Percentiles rank a stretch among this genome's conserved stretches.
phyloP scores from a whole-genome alignment of 208 protist species.

The Leishmania turanica region DNA sequence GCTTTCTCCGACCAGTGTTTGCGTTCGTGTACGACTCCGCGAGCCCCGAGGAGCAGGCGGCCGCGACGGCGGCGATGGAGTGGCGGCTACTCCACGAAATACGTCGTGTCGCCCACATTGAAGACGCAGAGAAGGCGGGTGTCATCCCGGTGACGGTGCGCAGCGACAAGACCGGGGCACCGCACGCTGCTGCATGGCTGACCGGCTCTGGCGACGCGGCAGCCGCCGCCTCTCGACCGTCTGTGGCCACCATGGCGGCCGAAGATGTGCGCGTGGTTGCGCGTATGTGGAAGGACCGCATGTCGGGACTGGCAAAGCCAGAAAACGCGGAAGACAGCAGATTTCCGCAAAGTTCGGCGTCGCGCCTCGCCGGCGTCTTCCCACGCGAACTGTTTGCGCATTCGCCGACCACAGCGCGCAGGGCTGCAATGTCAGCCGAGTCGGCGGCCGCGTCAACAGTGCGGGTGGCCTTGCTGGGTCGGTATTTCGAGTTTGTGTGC shows the following conservation, averaged over 20 bases:
- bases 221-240: background rate
- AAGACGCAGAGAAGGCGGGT: constrained; percentile 35
- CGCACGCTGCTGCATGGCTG: background rate
- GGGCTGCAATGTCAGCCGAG: background rate
- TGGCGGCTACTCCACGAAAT: constrained; percentile 45
- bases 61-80: constrained; percentile 49
- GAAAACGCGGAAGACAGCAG: background rate
- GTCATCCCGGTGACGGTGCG: constrained; percentile 23
- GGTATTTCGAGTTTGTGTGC: constrained; percentile 30
- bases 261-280: constrained; percentile 18
- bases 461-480: constrained; percentile 26
- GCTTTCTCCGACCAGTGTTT: constrained; percentile 61
- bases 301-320: background rate
- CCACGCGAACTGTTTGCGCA: constrained; percentile 22
- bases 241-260: background rate
- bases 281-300: constrained; percentile 32
- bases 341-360: background rate
- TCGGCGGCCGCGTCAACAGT: constrained; percentile 10
- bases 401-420: background rate
- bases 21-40: constrained; percentile 52
- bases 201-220: background rate
- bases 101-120: constrained; percentile 46
- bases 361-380: background rate
- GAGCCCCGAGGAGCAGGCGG: constrained; percentile 43
- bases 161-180: background rate